Evolutionary conservation across 345 rosid species (phyloP).

Genomic region (Physaria fendleri): DNA sequence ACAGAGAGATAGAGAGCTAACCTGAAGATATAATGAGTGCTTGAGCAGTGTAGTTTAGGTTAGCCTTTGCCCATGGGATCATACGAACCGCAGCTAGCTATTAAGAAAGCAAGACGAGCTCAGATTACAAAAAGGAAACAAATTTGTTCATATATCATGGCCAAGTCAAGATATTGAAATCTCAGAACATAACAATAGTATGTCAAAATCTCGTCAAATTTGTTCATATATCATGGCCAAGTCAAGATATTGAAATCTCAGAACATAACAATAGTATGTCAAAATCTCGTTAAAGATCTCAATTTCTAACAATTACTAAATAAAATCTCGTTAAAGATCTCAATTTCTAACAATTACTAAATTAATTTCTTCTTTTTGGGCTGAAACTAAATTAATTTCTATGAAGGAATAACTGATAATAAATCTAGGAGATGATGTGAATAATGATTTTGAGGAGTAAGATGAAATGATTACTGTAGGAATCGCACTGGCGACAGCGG

Average conservation of each 20-base stretch:
- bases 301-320: not conserved
- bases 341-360: not conserved
- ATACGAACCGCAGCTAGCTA: conserved; percentile 52
- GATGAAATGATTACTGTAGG: conserved; percentile 52
- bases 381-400: not conserved
- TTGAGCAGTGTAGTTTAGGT: conserved; percentile 88
- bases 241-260: not conserved
- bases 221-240: not conserved
- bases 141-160: not conserved
- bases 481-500: conserved; percentile 60
- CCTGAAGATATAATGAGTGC: conserved; percentile 84
- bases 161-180: not conserved
- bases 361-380: too few relatives aligned
- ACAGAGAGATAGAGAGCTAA: conserved; percentile 7
- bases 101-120: not conserved
- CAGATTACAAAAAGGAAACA: not conserved
- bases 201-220: too few relatives aligned
- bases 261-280: too few relatives aligned
- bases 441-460: not conserved
- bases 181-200: too few relatives aligned
- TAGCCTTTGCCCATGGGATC: conserved; percentile 86
- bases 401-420: not conserved
- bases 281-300: not conserved
- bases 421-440: not conserved
- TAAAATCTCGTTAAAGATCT: not conserved